These are phyloP conservation scores for Nitzschia sp. DNA, from an alignment of 108 stramenopile genomes.

Conservation along the genomic window DNA sequence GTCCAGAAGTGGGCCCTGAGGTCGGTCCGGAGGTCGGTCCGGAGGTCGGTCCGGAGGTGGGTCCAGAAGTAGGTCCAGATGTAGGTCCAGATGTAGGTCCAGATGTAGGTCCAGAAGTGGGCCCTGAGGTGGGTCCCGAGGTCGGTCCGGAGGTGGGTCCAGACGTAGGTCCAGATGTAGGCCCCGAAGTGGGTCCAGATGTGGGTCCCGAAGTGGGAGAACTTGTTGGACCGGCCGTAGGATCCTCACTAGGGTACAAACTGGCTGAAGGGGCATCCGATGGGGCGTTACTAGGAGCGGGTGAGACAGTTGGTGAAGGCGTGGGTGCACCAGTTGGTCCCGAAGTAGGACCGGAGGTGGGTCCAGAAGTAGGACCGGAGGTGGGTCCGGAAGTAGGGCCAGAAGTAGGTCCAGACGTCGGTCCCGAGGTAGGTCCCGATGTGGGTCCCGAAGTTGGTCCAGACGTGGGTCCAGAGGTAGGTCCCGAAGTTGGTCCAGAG, in stretches of 20 bases:
- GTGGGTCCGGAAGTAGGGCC: conserved; percentile 1
- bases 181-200: background rate
- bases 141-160: conserved; percentile 25
- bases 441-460: conserved; percentile 9
- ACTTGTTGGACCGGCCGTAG: conserved; percentile 6
- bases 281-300: conserved; percentile 16
- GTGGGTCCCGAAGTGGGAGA: conserved; percentile 11
- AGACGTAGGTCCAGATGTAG: conserved; percentile 6
- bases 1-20: background rate
- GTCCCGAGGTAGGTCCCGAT: background rate
- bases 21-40: conserved; percentile 22
- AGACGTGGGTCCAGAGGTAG: conserved; percentile 20
- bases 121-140: conserved; percentile 15
- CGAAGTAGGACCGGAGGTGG: background rate
- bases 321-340: conserved; percentile 2
- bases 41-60: conserved; percentile 10
- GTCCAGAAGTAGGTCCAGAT: conserved; percentile 1
- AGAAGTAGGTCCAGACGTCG: background rate
- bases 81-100: background rate
- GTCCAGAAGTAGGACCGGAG: conserved; percentile 1
- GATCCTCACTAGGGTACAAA: conserved; percentile 1
- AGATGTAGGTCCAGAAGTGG: conserved; percentile 10
- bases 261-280: conserved; percentile 1
- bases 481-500: conserved; percentile 20
- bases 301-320: conserved; percentile 4